Evolutionary conservation across 2,329 filamentous ascomycete species (phyloP).

Genomic region (Pseudohalonectria lignicola): DNA sequence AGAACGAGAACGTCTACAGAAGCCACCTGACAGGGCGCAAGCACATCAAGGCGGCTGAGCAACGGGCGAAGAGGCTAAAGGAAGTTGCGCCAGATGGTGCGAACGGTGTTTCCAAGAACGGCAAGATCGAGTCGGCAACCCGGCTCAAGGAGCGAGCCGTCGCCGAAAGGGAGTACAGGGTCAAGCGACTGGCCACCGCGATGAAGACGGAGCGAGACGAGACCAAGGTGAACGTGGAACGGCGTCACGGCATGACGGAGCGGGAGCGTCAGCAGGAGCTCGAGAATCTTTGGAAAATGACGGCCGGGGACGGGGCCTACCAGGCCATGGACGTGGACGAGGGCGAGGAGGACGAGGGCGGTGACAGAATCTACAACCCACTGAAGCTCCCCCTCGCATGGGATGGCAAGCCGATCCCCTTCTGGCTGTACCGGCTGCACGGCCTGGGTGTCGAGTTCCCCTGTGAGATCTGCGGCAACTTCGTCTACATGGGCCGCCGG

Average conservation of each 20-base stretch:
- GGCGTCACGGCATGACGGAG: constrained; percentile 95
- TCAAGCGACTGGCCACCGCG: constrained; percentile 66
- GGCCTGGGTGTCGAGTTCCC: constrained; percentile 89
- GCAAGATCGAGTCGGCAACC: constrained; percentile 23
- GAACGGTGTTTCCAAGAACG: constrained; percentile 15
- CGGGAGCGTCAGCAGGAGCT: constrained; percentile 89
- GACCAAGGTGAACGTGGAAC: constrained; percentile 88
- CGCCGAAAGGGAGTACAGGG: constrained; percentile 76
- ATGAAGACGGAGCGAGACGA: constrained; percentile 85
- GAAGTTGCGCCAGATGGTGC: constrained; percentile 16
- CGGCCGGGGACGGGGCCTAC: constrained; percentile 20
- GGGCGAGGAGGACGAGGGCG: constrained; percentile 63
- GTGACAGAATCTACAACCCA: constrained; percentile 92
- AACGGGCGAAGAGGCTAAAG: constrained; percentile 38
- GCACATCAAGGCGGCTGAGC: constrained; percentile 73
- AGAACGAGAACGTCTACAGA: constrained; percentile 90
- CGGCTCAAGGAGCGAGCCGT: constrained; percentile 80
- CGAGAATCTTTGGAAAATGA: constrained; percentile 61
- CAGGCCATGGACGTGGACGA: constrained; percentile 32
- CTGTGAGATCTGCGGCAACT: constrained; percentile 96
- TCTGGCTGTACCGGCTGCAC: constrained; percentile 96
- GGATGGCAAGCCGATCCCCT: constrained; percentile 98
- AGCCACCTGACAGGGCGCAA: constrained; percentile 85
- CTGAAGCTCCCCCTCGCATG: constrained; percentile 91
- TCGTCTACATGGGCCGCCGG: constrained; percentile 93